Base-by-base conservation (phyloP, 345 rosid species). In the Capsella bursapastoris region DNA sequence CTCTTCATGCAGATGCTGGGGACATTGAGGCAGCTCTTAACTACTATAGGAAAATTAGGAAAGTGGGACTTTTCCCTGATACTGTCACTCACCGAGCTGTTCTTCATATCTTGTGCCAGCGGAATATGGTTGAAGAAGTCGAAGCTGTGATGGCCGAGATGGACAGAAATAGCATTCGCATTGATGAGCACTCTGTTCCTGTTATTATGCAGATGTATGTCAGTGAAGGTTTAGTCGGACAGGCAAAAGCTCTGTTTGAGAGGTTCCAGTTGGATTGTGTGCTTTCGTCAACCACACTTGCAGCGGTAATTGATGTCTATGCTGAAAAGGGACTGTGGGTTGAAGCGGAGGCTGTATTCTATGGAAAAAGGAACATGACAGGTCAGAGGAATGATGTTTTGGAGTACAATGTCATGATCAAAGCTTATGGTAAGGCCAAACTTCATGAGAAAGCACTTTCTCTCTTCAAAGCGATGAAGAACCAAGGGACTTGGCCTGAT, bases 401-500 rank as follows among this genome's bases (percentile, higher is more conserved):
- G 77, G 96, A 91, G 58, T 91, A 88, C 44, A 91, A 93, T 66
- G 93, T 89, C 64, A 88, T 91, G 98, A 69, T 93, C 73, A 93
- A 91, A 84, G 96, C 94, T 66, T 93, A 87, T 79, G 98, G 98
- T n/a, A 93, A 75, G 82, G 92, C 85, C 2, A 85, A 81, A 60
- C 85, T 88, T 80, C 88, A 86, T 61, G 97, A 90, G 76, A 86
- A 93, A 84, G 96, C 98, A 31, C 78, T 84, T 73, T 88, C 85
- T 67, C 84, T 93, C 65, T 87, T 88, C 78, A 89, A 82, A 77
- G 82, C 61, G 76, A 90, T 93, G 98, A 93, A 87, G 83, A 86
- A 88, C 15, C 88, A 84, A 14, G 98, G 98, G 25, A 82, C 84
- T 56, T 91, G 96, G 94, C 97, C 98, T 5, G 98, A 93, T 70